These are phyloP conservation scores for Gypsophila paniculata DNA, from an alignment of 179 eudicot genomes.

Conservation along the genomic window DNA sequence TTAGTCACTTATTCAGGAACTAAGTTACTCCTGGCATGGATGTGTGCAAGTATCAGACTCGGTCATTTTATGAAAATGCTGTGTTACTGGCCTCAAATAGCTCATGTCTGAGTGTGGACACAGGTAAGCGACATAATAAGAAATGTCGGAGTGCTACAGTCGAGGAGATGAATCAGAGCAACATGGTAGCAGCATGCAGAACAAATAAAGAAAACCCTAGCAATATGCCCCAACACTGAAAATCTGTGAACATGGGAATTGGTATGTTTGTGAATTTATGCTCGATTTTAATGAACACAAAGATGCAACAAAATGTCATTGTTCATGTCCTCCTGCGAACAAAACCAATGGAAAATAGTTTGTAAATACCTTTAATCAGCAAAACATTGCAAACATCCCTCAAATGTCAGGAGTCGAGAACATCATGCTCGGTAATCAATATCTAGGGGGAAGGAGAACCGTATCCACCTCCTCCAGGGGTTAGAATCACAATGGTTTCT, in stretches of 20 bases:
- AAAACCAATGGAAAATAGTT: neutral
- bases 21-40: neutral
- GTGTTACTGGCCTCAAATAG: no score
- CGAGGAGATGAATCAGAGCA: neutral
- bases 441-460: slow-evolving; percentile 39
- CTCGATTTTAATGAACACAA: neutral
- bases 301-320: slow-evolving; percentile 4
- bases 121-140: no score
- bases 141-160: neutral
- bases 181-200: no score
- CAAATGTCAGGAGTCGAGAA: neutral
- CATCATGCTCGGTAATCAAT: neutral
- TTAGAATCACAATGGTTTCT: slow-evolving; percentile 70
- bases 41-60: neutral
- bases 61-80: neutral
- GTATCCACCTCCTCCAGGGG: slow-evolving; percentile 98
- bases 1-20: neutral
- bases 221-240: no score
- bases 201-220: no score
- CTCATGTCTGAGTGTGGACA: no score
- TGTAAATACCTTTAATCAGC: slow-evolving; percentile 13
- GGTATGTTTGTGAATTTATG: slow-evolving; percentile 5
- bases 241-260: neutral
- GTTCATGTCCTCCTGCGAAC: neutral
- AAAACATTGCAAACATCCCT: neutral